Conservation (phyloP, 768 basidiomycete genomes). For the Daedaleopsis nitida region DNA sequence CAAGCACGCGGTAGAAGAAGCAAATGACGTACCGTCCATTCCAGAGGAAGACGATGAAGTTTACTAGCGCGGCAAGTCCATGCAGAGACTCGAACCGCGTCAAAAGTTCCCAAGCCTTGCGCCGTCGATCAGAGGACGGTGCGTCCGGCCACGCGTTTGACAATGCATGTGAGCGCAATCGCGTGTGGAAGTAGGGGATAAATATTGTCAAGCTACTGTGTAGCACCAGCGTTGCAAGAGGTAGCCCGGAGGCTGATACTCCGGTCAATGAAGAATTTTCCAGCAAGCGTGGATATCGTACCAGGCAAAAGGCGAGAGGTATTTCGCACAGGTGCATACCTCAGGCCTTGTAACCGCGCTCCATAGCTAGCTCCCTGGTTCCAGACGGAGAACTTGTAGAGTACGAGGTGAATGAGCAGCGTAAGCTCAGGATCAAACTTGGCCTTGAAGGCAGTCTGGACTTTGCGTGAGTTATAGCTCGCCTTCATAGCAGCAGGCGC, state of each 20-base stretch:
- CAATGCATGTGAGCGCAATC: constrained; percentile 73
- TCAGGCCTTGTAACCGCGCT: constrained; percentile 77
- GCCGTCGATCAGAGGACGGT: constrained; percentile 74
- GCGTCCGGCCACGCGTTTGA: constrained; percentile 91
- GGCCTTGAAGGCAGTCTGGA: constrained; percentile 57
- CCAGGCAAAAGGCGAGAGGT: constrained; percentile 31
- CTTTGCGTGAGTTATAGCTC: background rate
- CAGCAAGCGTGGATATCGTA: constrained; percentile 19
- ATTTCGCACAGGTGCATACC: constrained; percentile 45
- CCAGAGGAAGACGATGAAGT: constrained; percentile 83
- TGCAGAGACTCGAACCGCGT: constrained; percentile 69
- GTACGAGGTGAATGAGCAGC: constrained; percentile 65
- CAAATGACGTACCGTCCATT: constrained; percentile 71
- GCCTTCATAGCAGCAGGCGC: constrained; percentile 24
- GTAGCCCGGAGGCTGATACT: constrained; percentile 62
- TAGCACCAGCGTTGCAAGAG: constrained; percentile 56
- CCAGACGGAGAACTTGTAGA: constrained; percentile 88
- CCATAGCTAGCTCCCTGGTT: constrained; percentile 80
- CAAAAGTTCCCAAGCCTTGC: constrained; percentile 72
- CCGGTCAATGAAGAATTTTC: constrained; percentile 9
- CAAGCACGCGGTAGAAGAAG: background rate
- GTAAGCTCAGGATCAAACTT: constrained; percentile 75
- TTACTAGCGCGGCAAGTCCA: constrained; percentile 62
- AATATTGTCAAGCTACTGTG: constrained; percentile 77
- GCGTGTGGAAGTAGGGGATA: constrained; percentile 76